A percentile compares a stretch with the other conserved stretches of the same genome.
Evolutionary conservation across 2,329 filamentous ascomycete species (phyloP).

Genomic region (Colletotrichum eleusines): DNA sequence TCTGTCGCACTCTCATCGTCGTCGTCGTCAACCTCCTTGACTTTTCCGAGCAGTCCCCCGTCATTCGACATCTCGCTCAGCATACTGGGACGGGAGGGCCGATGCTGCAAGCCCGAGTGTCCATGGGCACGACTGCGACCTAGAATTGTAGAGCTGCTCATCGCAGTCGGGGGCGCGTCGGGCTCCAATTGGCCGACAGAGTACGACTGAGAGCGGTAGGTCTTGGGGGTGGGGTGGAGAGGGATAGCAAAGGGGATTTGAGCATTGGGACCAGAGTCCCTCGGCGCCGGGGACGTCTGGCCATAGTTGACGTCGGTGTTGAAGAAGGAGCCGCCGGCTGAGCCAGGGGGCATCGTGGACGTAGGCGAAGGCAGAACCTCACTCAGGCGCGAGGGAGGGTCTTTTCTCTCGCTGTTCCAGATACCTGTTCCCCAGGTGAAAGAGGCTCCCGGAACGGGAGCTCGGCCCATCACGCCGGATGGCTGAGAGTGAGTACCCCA

Average conservation of each 20-base stretch:
- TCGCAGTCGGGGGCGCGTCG: constrained; percentile 61
- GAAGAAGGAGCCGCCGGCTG: constrained; percentile 61
- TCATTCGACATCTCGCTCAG: constrained; percentile 78
- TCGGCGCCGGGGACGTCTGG: constrained; percentile 64
- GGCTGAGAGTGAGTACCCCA: constrained; percentile 68
- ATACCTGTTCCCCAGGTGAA: constrained; percentile 86
- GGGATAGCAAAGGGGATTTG: constrained; percentile 90
- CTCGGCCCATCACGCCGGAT: constrained; percentile 60
- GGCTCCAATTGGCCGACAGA: constrained; percentile 91
- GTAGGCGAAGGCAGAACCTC: constrained; percentile 83
- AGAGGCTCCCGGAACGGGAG: constrained; percentile 57
- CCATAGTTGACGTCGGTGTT: constrained; percentile 58
- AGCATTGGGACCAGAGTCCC: constrained; percentile 66
- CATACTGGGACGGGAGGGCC: constrained; percentile 83
- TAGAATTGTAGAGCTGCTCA: constrained; percentile 62
- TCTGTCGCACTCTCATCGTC: constrained; percentile 70
- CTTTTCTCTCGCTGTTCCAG: constrained; percentile 84
- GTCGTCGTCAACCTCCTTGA: constrained; percentile 78
- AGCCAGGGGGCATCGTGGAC: constrained; percentile 65
- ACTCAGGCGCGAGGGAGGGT: constrained; percentile 78
- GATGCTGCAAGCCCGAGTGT: constrained; percentile 80
- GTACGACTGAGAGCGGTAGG: constrained; percentile 95
- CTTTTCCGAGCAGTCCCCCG: constrained; percentile 72
- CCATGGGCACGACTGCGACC: constrained; percentile 64
- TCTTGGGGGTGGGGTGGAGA: constrained; percentile 90